Evolutionary conservation across 768 basidiomycete genomes (phyloP).

Genomic region (Omphalotus guepiniiformis): DNA sequence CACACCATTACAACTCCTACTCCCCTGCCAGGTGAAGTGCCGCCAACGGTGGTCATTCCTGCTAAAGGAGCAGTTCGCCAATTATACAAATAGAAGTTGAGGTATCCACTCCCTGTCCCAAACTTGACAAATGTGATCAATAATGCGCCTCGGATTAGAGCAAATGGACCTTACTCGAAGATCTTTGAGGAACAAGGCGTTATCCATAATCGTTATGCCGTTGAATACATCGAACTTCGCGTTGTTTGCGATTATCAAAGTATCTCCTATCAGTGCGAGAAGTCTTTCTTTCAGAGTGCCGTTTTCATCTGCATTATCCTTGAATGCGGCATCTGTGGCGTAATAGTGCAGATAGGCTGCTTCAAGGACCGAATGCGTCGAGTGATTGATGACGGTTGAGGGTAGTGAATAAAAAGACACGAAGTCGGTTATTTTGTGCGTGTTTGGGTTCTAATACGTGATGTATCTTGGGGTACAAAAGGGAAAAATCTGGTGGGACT

Average conservation of each 20-base stretch:
- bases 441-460: slow-evolving; percentile 68
- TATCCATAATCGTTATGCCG: slow-evolving; percentile 93
- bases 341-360: slow-evolving; percentile 98
- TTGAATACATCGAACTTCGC: slow-evolving; percentile 97
- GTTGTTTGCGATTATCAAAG: slow-evolving; percentile 73
- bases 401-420: slow-evolving; percentile 97
- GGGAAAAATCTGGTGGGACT: background rate
- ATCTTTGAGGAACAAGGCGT: slow-evolving; percentile 73
- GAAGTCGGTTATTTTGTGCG: slow-evolving; percentile 87
- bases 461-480: background rate
- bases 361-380: slow-evolving; percentile 71
- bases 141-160: background rate
- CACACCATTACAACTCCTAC: slow-evolving; percentile 95
- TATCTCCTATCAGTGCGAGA: slow-evolving; percentile 69
- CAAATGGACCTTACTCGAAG: slow-evolving; percentile 57
- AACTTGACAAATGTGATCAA: slow-evolving; percentile 49
- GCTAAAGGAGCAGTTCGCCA: slow-evolving; percentile 83
- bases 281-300: slow-evolving; percentile 66
- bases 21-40: slow-evolving; percentile 62
- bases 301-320: slow-evolving; percentile 56
- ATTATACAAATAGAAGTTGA: slow-evolving; percentile 94
- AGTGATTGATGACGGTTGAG: slow-evolving; percentile 80
- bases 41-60: slow-evolving; percentile 56
- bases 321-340: slow-evolving; percentile 73
- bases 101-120: slow-evolving; percentile 85